Evolutionary conservation across 225 moss, liverwort and hornwort species (phyloP), one percentile per base, ranked within the genome.

Genomic region (Takakia lepidozioides): DNA sequence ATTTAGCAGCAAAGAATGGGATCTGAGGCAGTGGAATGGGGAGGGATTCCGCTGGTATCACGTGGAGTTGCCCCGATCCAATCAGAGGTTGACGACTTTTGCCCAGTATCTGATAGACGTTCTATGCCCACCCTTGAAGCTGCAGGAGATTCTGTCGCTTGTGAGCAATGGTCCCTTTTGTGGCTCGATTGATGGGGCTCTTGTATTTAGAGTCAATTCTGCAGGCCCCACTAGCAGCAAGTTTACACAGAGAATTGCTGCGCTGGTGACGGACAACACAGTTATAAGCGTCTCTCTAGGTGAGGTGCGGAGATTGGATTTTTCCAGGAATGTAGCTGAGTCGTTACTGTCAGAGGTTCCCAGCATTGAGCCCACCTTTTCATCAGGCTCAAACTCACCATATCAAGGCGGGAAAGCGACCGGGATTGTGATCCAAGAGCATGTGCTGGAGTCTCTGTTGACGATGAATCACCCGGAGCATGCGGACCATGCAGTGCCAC

Each of bases 21-120:
- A 92, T 58, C 52, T 86, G 27, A 66, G 43, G 57, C 59, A 37
- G 18, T 46, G 41, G 1, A 43, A 38, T 1, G 15, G 27, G 1
- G 68, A 47, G 14, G 66, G 80, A 0, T 88, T 92, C 13, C 70
- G 62, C 4, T 92, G 92, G 92, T 92, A 77, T 35, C 92, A 92
- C 29, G 82, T 92, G 10, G 92, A 92, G 77, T 78, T 92, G 19
- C 87, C 92, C 24, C 62, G 92, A 43, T 87, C 92, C 9, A 83
- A 68, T 27, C 76, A 78, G 29, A 74, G 72, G 36, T 70, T 87
- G 23, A 66, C 82, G 2, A 55, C 72, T 2, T 74, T 69, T 1
- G 92, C 92, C 1, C 85, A 92, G 54, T 92, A 87, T 43, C 84
- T 92, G n/a, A 92, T 92, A 37, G 92, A 92, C 51, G 80, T 92